Conservation (phyloP, 805 yeast species). For the Yamadazyma sp. region DNA sequence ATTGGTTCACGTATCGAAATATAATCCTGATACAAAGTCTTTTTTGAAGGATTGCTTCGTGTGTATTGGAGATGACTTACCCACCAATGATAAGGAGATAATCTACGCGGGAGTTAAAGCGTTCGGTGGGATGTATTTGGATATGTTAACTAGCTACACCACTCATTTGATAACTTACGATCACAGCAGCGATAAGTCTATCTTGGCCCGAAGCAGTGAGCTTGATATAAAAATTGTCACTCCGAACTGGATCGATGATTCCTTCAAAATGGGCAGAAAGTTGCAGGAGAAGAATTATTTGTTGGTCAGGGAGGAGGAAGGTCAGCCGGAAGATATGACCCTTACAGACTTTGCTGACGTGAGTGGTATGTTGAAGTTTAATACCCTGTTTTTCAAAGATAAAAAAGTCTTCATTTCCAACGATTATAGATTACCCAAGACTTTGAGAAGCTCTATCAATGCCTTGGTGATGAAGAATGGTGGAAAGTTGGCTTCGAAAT, state of each 20-base stretch:
- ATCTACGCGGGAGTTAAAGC: slow-evolving; percentile 66
- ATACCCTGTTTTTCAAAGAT: slow-evolving; percentile 34
- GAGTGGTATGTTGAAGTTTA: slow-evolving; percentile 7
- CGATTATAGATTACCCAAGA: slow-evolving; percentile 56
- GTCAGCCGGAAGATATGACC: background rate
- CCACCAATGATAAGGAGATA: slow-evolving; percentile 62
- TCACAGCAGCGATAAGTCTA: slow-evolving; percentile 54
- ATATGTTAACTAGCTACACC: slow-evolving; percentile 63
- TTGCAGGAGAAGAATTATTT: slow-evolving; percentile 56
- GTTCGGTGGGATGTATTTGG: slow-evolving; percentile 74
- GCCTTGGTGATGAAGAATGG: slow-evolving; percentile 52
- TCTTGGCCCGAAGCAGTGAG: slow-evolving; percentile 48
- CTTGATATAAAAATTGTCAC: slow-evolving; percentile 58
- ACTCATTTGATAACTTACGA: slow-evolving; percentile 73
- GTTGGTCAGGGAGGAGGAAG: slow-evolving; percentile 11
- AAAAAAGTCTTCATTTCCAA: slow-evolving; percentile 51
- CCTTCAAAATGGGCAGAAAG: slow-evolving; percentile 51
- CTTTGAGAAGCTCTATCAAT: slow-evolving; percentile 38
- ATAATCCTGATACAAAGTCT: slow-evolving; percentile 69
- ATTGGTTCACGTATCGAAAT: slow-evolving; percentile 53
- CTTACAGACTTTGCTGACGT: slow-evolving; percentile 2
- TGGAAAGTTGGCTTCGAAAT: slow-evolving; percentile 44
- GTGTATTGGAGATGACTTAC: slow-evolving; percentile 56
- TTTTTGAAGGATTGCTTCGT: slow-evolving; percentile 63
- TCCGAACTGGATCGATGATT: slow-evolving; percentile 80